These are phyloP conservation scores for Populus alba DNA, from an alignment of 345 rosid species.

Conservation along the genomic window DNA sequence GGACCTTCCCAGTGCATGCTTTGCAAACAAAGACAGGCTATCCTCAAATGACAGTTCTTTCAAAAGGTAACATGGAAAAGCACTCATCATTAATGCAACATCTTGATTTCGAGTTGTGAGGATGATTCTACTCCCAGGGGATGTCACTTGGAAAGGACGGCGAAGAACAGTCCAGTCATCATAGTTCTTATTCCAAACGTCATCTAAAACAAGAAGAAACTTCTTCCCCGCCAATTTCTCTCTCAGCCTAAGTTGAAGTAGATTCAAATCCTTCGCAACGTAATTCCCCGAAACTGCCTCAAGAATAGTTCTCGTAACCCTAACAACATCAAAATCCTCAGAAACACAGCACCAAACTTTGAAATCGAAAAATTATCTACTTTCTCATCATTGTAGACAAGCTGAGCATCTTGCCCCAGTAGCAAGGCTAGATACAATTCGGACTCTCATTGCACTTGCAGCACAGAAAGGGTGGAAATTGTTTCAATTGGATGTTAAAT, in stretches of 20 bases:
- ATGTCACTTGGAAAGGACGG: neutral
- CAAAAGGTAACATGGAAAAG: neutral
- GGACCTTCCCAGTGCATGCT: conserved; percentile 6
- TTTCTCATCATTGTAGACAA: neutral
- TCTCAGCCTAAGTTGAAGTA: neutral
- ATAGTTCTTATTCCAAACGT: conserved; percentile 8
- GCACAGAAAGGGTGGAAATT: too few species aligned
- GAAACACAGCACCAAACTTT: conserved; percentile 37
- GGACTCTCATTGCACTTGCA: too few species aligned
- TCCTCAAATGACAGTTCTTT: conserved; percentile 9
- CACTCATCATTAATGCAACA: neutral
- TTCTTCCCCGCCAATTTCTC: neutral
- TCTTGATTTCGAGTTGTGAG: conserved; percentile 3
- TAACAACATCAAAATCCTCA: conserved; percentile 33
- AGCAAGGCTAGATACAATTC: too few species aligned
- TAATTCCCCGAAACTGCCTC: neutral
- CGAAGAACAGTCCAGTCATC: neutral
- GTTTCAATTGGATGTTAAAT: too few species aligned
- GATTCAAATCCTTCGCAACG: neutral
- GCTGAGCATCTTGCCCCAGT: too few species aligned
- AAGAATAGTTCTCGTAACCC: neutral
- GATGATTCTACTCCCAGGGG: conserved; percentile 7
- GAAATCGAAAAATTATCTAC: neutral
- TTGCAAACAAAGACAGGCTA: conserved; percentile 18
- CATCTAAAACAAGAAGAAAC: conserved; percentile 2